Percentiles rank a stretch among this genome's conserved stretches.
Conservation (phyloP, 352 stramenopile species). For the Globisporangium rhizosaccharum region DNA sequence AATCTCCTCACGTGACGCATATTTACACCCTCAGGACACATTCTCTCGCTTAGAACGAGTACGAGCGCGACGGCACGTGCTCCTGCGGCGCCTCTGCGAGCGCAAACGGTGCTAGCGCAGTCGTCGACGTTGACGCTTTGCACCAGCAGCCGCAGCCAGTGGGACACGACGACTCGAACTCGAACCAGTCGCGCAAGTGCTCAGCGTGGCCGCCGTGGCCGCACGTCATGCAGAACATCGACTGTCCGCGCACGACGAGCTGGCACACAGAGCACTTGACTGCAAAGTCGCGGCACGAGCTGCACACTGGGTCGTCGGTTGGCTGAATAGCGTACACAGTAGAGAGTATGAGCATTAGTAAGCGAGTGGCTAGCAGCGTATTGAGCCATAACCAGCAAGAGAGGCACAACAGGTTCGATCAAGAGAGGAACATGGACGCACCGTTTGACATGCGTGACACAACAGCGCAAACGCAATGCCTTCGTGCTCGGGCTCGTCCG, state of each 20-base stretch:
- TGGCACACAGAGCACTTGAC: constrained; percentile 80
- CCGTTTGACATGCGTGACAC: constrained; percentile 55
- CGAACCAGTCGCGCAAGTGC: constrained; percentile 79
- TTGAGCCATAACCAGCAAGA: no score
- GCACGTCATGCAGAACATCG: constrained; percentile 85
- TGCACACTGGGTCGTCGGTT: constrained; percentile 52
- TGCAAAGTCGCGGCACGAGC: constrained; percentile 64
- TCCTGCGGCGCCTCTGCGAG: constrained; percentile 23
- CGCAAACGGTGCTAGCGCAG: constrained; percentile 28
- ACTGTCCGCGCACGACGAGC: constrained; percentile 76
- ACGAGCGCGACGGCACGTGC: constrained; percentile 41
- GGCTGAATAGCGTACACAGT: constrained; percentile 16
- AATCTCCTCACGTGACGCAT: neutral
- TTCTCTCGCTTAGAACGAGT: constrained; percentile 35
- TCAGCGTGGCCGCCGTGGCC: constrained; percentile 71
- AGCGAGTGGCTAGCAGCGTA: no score
- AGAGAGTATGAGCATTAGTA: neutral
- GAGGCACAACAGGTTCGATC: constrained; percentile 6
- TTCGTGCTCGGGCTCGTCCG: constrained; percentile 23
- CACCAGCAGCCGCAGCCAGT: constrained; percentile 85
- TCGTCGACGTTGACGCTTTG: constrained; percentile 67
- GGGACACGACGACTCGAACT: constrained; percentile 60
- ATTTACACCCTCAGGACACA: neutral
- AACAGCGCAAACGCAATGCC: constrained; percentile 62
- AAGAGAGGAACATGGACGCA: constrained; percentile 11